Conservation (phyloP, 2,329 filamentous ascomycete genomes). For the Harringtonia aguacate region DNA sequence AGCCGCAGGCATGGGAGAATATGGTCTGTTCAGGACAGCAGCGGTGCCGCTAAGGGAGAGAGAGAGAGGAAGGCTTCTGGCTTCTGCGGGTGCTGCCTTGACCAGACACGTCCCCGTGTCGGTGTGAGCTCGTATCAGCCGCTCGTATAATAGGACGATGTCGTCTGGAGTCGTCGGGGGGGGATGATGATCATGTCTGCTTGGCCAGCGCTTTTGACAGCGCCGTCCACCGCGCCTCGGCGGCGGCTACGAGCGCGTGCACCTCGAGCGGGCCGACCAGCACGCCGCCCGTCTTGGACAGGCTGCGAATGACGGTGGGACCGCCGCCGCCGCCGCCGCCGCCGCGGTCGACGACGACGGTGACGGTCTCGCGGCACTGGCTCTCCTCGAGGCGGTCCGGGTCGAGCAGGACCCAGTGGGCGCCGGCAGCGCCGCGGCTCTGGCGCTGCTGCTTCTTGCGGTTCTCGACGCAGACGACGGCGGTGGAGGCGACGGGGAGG, state of each 20-base stretch:
- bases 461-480: conserved; percentile 54
- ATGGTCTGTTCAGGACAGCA: too few species aligned
- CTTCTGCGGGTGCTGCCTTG: too few species aligned
- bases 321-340: conserved; percentile 32
- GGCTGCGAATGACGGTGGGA: conserved; percentile 48
- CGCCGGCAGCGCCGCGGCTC: conserved; percentile 22
- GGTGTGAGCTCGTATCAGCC: too few species aligned
- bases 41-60: too few species aligned
- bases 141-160: too few species aligned
- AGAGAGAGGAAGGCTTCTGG: too few species aligned
- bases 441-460: conserved; percentile 43
- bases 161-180: too few species aligned
- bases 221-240: conserved; percentile 54
- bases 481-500: conserved; percentile 67
- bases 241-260: conserved; percentile 45
- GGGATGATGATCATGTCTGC: too few species aligned
- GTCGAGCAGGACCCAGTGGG: conserved; percentile 72
- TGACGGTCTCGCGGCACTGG: conserved; percentile 73
- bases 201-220: conserved; percentile 30
- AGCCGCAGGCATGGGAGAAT: too few species aligned
- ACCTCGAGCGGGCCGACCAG: conserved; percentile 55
- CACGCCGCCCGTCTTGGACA: conserved; percentile 79
- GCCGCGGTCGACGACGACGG: conserved; percentile 61
- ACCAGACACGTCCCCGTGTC: too few species aligned
- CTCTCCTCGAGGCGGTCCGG: conserved; percentile 85